Evolutionary conservation across 805 yeast genomes (phyloP).

Genomic region (Yarrowia osloensis): DNA sequence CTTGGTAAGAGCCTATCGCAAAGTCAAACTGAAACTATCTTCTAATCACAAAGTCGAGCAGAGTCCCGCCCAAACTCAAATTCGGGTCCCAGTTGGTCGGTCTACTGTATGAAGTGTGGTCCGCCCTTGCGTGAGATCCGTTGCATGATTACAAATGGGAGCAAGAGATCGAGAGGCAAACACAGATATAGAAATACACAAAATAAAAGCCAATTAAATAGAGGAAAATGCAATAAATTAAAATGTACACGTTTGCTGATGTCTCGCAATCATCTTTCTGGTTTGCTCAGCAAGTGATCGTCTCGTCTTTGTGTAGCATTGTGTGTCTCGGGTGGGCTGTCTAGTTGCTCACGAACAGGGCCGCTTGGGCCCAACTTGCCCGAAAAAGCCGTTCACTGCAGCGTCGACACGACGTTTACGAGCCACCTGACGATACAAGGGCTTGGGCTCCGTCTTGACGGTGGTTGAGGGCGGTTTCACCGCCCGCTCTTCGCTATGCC

Average conservation of each 20-base stretch:
- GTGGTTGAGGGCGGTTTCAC: neutral
- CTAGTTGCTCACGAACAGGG: neutral
- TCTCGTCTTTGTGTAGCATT: too few species aligned
- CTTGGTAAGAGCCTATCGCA: slow-evolving; percentile 7
- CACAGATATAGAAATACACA: neutral
- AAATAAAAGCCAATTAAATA: neutral
- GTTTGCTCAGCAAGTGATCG: too few species aligned
- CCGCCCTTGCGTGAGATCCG: neutral
- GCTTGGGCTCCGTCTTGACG: neutral
- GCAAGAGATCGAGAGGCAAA: slow-evolving; percentile 1
- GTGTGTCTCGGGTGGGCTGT: too few species aligned
- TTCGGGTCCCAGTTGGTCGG: too few species aligned
- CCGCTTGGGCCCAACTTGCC: neutral
- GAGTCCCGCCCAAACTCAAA: neutral
- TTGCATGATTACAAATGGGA: neutral
- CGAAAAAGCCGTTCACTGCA: neutral
- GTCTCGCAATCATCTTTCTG: too few species aligned
- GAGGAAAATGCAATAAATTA: neutral
- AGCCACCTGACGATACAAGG: slow-evolving; percentile 2
- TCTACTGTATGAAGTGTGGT: too few species aligned
- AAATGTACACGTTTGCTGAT: too few species aligned
- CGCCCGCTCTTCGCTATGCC: neutral
- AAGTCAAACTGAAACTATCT: neutral
- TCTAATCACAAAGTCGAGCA: neutral
- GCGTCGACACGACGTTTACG: neutral